These are phyloP conservation scores for Capsicum pubescens DNA, from an alignment of 257 asterid species.

Conservation along the genomic window DNA sequence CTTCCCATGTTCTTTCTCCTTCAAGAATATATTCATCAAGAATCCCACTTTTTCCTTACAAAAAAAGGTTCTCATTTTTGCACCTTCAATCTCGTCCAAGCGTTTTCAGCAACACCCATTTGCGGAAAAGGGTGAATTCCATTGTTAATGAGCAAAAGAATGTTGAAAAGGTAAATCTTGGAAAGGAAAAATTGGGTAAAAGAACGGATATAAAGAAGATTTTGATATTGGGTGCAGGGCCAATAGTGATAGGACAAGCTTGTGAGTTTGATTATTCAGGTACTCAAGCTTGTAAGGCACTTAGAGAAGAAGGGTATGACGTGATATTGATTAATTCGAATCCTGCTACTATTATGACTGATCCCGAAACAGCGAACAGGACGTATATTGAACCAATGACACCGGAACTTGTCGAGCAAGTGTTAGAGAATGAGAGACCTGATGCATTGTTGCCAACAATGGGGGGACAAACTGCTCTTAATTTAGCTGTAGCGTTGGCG, in stretches of 20 bases:
- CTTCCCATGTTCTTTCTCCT: slow-evolving; percentile 30
- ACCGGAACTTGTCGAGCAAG: slow-evolving; percentile 93
- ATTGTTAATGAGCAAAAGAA: slow-evolving; percentile 34
- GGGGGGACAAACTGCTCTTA: slow-evolving; percentile 99
- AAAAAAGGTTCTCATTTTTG: slow-evolving; percentile 27
- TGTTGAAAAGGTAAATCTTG: slow-evolving; percentile 41
- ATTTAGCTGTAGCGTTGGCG: slow-evolving; percentile 90
- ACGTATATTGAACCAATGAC: slow-evolving; percentile 99
- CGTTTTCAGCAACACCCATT: slow-evolving; percentile 35
- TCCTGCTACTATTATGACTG: slow-evolving; percentile 99
- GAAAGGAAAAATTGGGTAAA: slow-evolving; percentile 51
- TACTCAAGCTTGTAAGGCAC: slow-evolving; percentile 98
- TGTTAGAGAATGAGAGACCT: slow-evolving; percentile 92
- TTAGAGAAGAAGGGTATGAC: slow-evolving; percentile 95
- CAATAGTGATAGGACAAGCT: slow-evolving; percentile 96
- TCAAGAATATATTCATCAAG: slow-evolving; percentile 31
- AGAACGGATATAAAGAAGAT: slow-evolving; percentile 90
- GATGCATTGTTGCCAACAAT: slow-evolving; percentile 94
- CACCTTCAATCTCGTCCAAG: slow-evolving; percentile 42
- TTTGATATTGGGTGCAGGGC: slow-evolving; percentile 95
- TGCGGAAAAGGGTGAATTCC: slow-evolving; percentile 41
- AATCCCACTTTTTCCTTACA: slow-evolving; percentile 40
- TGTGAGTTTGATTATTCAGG: slow-evolving; percentile 99
- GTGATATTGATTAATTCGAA: slow-evolving; percentile 89
- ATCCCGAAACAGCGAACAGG: slow-evolving; percentile 87